Conservation (phyloP, 2,329 filamentous ascomycete species). For the Colletotrichum chlorophyti region DNA sequence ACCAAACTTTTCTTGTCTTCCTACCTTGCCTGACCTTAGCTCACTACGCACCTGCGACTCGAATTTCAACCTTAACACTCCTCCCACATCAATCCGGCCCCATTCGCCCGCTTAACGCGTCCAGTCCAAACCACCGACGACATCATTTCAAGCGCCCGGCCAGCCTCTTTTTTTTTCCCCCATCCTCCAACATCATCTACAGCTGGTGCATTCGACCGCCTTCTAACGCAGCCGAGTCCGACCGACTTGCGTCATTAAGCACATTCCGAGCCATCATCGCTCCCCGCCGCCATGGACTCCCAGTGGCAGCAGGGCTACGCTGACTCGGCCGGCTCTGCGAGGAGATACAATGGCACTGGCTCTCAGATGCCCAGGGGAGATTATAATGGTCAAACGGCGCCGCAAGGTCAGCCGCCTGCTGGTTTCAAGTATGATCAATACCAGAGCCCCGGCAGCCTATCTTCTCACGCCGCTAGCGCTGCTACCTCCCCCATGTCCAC, state of each 20-base stretch:
- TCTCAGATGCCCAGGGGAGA: slow-evolving; percentile 43
- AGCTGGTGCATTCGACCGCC: slow-evolving; percentile 7
- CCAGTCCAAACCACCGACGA: slow-evolving; percentile 26
- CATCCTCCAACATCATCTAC: slow-evolving; percentile 22
- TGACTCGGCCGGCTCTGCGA: slow-evolving; percentile 67
- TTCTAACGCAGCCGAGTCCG: slow-evolving; percentile 8
- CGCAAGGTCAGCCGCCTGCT: slow-evolving; percentile 52
- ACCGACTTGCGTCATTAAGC: slow-evolving; percentile 9
- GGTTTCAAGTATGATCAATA: slow-evolving; percentile 74
- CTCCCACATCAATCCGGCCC: slow-evolving; percentile 20
- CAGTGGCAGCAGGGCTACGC: slow-evolving; percentile 67
- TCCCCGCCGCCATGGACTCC: slow-evolving; percentile 52
- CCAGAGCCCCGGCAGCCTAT: slow-evolving; percentile 49
- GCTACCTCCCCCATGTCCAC: slow-evolving; percentile 64
- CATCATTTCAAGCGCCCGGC: slow-evolving; percentile 26
- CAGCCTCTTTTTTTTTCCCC: slow-evolving; percentile 19
- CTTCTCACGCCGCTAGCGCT: slow-evolving; percentile 50
- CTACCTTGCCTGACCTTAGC: background rate
- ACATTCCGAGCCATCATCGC: slow-evolving; percentile 22
- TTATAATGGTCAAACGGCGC: slow-evolving; percentile 37
- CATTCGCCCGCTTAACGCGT: slow-evolving; percentile 29
- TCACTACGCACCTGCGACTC: slow-evolving; percentile 14
- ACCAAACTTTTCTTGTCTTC: background rate
- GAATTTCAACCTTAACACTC: slow-evolving; percentile 13
- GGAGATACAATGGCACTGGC: slow-evolving; percentile 65